Evolutionary conservation across 169 alveolate species (phyloP).

Genomic region (Plasmodium berghei): DNA sequence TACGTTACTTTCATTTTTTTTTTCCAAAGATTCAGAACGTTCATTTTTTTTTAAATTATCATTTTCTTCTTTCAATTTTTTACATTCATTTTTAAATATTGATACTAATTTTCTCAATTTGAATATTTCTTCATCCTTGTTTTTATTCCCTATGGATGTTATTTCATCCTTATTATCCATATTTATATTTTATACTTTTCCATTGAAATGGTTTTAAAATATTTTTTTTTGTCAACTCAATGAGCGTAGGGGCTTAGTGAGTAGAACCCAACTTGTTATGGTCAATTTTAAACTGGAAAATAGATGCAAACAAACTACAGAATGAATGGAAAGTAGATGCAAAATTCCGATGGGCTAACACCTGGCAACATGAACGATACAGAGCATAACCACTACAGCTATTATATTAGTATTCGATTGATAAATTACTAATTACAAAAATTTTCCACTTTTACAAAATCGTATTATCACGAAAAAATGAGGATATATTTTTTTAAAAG

Average conservation of each 20-base stretch:
- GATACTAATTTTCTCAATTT: conserved; percentile 45
- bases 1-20: background rate
- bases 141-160: conserved; percentile 7
- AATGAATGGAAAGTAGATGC: background rate
- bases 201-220: no score
- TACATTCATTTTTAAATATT: conserved; percentile 65
- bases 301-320: no score
- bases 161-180: background rate
- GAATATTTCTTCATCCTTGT: conserved; percentile 56
- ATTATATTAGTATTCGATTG: no score
- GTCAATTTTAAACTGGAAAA: background rate
- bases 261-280: background rate
- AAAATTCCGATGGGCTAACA: background rate
- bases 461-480: no score
- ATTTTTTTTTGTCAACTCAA: no score
- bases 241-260: no score
- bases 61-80: conserved; percentile 72
- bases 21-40: background rate
- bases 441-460: no score
- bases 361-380: background rate
- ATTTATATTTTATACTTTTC: no score
- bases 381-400: no score
- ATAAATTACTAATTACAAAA: no score
- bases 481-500: no score
- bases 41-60: conserved; percentile 11